Evolutionary conservation across 495 filamentous ascomycete genomes (phyloP).

Genomic region (Xylona heveae): DNA sequence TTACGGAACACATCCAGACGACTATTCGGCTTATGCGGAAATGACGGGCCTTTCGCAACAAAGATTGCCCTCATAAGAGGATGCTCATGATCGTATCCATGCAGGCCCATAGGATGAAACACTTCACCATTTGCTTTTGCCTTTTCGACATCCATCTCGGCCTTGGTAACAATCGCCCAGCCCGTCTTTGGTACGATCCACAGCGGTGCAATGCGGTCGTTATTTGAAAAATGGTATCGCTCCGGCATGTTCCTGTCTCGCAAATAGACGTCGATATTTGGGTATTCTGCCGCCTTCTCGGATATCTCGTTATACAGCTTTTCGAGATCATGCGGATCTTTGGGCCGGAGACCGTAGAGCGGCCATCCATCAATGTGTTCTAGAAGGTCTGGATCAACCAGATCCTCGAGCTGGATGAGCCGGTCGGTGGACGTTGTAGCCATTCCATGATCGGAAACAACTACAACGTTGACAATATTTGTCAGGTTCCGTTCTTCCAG

Average conservation of each 20-base stretch:
- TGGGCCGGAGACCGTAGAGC: constrained; percentile 65
- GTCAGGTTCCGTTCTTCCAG: constrained; percentile 69
- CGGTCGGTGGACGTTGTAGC: constrained; percentile 65
- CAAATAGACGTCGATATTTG: constrained; percentile 66
- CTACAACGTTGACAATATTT: constrained; percentile 76
- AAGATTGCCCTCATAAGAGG: constrained; percentile 89
- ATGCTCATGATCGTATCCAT: constrained; percentile 80
- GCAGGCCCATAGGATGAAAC: constrained; percentile 61
- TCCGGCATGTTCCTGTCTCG: constrained; percentile 65
- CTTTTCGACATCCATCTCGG: constrained; percentile 50
- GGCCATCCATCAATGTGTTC: constrained; percentile 91
- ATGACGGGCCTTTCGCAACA: constrained; percentile 69
- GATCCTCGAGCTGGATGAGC: constrained; percentile 83
- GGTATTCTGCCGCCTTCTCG: constrained; percentile 25
- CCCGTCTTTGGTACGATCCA: constrained; percentile 85
- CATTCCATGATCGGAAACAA: constrained; percentile 99
- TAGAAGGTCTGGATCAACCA: constrained; percentile 51
- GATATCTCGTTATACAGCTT: constrained; percentile 18
- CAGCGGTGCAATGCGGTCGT: constrained; percentile 71
- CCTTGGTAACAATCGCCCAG: constrained; percentile 66
- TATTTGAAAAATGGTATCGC: constrained; percentile 69
- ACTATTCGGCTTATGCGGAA: constrained; percentile 66
- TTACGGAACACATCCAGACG: constrained; percentile 66
- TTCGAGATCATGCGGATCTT: constrained; percentile 30
- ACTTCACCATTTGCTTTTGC: constrained; percentile 33